phyloP scores from a whole-genome alignment of 345 rosid genomes.

The Microcos paniculata region DNA sequence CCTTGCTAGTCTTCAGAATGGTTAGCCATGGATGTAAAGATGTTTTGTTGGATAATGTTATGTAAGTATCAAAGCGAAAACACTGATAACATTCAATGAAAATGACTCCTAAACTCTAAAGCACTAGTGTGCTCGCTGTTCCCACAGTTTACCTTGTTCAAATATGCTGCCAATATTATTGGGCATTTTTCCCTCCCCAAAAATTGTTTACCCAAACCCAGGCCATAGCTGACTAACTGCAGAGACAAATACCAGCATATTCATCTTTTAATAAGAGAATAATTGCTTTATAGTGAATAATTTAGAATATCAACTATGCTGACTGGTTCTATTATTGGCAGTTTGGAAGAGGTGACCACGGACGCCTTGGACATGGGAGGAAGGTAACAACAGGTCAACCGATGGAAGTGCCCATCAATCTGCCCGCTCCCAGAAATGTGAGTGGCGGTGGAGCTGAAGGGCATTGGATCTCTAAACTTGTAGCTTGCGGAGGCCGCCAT shows the following conservation, averaged over 20 bases:
- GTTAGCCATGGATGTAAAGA: neutral
- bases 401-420: slow-evolving; percentile 70
- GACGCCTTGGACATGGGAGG: slow-evolving; percentile 90
- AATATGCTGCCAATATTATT: neutral
- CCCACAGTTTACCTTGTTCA: neutral
- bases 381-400: slow-evolving; percentile 93
- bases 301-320: neutral
- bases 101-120: neutral
- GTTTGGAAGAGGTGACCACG: slow-evolving; percentile 99
- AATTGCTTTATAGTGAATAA: neutral
- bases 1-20: neutral
- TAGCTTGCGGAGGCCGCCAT: slow-evolving; percentile 95
- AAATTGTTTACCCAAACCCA: neutral
- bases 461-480: slow-evolving; percentile 70
- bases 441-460: slow-evolving; percentile 42
- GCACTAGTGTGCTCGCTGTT: neutral
- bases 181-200: neutral
- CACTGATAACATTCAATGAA: neutral
- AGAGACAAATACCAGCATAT: neutral
- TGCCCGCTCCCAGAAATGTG: slow-evolving; percentile 48
- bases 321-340: slow-evolving; percentile 30
- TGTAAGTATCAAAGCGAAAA: neutral
- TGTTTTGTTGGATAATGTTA: neutral
- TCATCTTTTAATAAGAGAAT: neutral
- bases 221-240: neutral